Percentiles rank a stretch among this genome's conserved stretches.
Evolutionary conservation across 352 stramenopile species (phyloP).

Genomic region (Blastocystis sp.): DNA sequence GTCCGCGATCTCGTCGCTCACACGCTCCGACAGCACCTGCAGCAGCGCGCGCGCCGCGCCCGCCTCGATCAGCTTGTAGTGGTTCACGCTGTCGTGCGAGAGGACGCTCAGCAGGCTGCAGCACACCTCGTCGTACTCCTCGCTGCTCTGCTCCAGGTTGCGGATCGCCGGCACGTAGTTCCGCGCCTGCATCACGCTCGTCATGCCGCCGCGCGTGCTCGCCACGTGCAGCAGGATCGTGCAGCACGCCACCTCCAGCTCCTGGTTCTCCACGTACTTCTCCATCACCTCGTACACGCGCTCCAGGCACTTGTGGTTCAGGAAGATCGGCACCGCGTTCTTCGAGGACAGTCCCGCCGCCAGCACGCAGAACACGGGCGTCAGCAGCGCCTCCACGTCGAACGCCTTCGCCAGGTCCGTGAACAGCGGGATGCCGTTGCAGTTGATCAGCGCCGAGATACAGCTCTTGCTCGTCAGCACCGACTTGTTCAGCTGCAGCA

Average conservation of each 20-base stretch:
- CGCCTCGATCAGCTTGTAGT: conserved; percentile 64
- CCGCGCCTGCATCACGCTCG: conserved; percentile 60
- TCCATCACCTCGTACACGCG: conserved; percentile 63
- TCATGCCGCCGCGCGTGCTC: conserved; percentile 49
- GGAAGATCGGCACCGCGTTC: conserved; percentile 63
- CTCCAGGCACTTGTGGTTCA: conserved; percentile 66
- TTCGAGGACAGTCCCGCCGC: conserved; percentile 7
- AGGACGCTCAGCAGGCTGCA: conserved; percentile 55
- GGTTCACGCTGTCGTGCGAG: conserved; percentile 34
- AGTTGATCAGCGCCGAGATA: conserved; percentile 42
- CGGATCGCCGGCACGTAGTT: conserved; percentile 49
- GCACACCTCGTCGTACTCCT: conserved; percentile 61
- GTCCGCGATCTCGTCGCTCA: conserved; percentile 39
- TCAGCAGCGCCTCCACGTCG: conserved; percentile 45
- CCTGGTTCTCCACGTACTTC: conserved; percentile 33
- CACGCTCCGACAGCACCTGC: conserved; percentile 36
- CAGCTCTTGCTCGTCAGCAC: conserved; percentile 62
- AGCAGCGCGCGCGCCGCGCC: conserved; percentile 12
- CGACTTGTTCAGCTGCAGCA: conserved; percentile 42
- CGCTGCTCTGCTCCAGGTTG: not conserved
- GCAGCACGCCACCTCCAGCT: conserved; percentile 52
- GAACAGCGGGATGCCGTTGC: conserved; percentile 50
- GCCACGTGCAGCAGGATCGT: conserved; percentile 41
- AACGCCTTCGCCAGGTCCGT: conserved; percentile 10
- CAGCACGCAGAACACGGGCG: conserved; percentile 44